Conservation (phyloP, 2,329 filamentous ascomycete genomes). For the Trichoderma harzianum region DNA sequence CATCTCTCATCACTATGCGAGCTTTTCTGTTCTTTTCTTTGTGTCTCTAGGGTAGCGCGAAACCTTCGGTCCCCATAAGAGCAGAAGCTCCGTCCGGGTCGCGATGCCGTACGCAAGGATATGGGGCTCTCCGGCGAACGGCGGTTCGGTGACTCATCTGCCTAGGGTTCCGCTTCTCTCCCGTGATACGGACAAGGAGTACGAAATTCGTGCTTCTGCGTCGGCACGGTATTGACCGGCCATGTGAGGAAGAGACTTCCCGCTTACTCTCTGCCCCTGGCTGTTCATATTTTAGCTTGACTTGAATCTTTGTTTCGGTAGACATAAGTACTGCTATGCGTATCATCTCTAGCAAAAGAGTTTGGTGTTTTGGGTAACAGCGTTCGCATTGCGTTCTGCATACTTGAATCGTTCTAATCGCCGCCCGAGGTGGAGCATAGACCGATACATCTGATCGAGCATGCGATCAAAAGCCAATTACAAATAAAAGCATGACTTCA, state of each 20-base stretch:
- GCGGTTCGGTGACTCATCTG: conserved; percentile 17
- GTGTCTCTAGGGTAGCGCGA: neutral
- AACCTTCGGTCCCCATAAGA: neutral
- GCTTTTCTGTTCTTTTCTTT: neutral
- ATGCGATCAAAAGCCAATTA: neutral
- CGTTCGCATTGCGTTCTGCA: conserved; percentile 12
- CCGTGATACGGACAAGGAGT: conserved; percentile 12
- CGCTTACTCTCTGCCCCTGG: conserved; percentile 7
- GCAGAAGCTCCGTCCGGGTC: conserved; percentile 1
- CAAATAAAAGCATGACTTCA: neutral
- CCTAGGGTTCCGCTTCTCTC: conserved; percentile 7
- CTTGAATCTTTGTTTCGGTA: neutral
- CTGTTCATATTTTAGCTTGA: neutral
- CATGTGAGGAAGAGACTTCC: neutral
- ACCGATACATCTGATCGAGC: neutral
- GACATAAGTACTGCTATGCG: conserved; percentile 1
- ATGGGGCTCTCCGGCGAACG: conserved; percentile 14
- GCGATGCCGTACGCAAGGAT: conserved; percentile 9
- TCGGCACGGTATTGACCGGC: neutral
- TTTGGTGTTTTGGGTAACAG: neutral
- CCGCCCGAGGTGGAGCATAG: conserved; percentile 1
- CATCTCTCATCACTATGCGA: neutral
- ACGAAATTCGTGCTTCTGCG: conserved; percentile 10
- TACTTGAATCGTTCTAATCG: neutral
- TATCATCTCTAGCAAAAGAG: neutral